phyloP scores from a whole-genome alignment of 169 alveolate species.

The Plasmodium gaboni region DNA sequence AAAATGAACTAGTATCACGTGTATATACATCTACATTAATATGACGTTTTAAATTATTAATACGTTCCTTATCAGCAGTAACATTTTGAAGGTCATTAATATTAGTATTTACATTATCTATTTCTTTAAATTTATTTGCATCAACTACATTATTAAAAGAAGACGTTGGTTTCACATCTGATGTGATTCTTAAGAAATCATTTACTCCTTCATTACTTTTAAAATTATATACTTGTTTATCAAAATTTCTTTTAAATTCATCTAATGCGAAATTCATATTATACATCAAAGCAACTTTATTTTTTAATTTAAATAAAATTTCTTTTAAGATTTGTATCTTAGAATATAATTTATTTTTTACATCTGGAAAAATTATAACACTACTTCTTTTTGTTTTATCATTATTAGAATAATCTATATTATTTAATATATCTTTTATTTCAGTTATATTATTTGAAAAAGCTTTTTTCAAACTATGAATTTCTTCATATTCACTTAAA shows the following conservation, averaged over 20 bases:
- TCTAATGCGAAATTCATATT: slow-evolving; percentile 6
- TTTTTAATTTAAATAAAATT: neutral
- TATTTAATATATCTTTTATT: neutral
- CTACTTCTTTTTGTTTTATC: neutral
- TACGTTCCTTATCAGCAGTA: no score
- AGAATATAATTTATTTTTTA: neutral
- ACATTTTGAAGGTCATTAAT: neutral
- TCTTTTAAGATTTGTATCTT: slow-evolving; percentile 2
- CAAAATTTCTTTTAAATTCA: neutral
- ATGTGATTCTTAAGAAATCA: no score
- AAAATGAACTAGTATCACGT: neutral
- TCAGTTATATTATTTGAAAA: neutral
- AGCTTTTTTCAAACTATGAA: slow-evolving; percentile 1
- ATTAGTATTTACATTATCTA: neutral
- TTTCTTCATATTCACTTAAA: slow-evolving; percentile 12
- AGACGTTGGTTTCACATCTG: no score
- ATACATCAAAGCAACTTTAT: neutral
- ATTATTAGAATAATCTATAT: neutral
- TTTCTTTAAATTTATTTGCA: neutral
- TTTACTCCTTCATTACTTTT: no score
- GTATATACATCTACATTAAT: neutral
- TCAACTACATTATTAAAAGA: slow-evolving; percentile 7
- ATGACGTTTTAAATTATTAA: neutral
- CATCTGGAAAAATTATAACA: neutral
- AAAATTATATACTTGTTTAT: no score